Conservation (phyloP, 108 stramenopile genomes). For the Aureococcus anophagefferens region DNA sequence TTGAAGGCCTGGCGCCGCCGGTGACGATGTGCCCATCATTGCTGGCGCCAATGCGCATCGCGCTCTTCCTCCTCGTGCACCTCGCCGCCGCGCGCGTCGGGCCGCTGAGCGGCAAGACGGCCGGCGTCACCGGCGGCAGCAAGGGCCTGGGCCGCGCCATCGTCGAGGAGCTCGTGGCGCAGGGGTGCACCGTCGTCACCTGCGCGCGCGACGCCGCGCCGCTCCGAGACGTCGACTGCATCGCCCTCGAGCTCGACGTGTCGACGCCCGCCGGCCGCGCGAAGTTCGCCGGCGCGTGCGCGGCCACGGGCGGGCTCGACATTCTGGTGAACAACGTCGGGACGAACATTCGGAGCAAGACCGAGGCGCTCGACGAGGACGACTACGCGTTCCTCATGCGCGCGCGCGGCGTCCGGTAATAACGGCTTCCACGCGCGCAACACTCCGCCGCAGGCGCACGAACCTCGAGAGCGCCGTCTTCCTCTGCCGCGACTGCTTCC, state of each 20-base stretch:
- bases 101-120: not conserved
- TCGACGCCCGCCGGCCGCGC: slow-evolving; percentile 26
- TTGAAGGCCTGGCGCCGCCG: no score
- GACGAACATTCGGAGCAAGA: slow-evolving; percentile 43
- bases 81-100: no score
- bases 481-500: slow-evolving; percentile 4
- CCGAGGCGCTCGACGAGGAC: slow-evolving; percentile 38
- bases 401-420: no score
- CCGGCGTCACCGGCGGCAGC: not conserved
- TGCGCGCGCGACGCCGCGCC: not conserved
- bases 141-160: not conserved
- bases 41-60: no score
- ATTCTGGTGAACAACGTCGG: slow-evolving; percentile 59
- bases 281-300: slow-evolving; percentile 12
- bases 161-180: not conserved
- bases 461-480: slow-evolving; percentile 28
- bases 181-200: not conserved
- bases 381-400: slow-evolving; percentile 15
- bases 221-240: not conserved
- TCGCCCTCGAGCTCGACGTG: slow-evolving; percentile 25
- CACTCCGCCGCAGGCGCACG: no score
- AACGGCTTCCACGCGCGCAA: no score
- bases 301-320: slow-evolving; percentile 29
- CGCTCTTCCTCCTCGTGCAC: no score
- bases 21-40: no score